A percentile compares a stretch with the other conserved stretches of the same genome.
Evolutionary conservation across 495 filamentous ascomycete genomes (phyloP).

Genomic region (Melanomma pulvis-pyrius): DNA sequence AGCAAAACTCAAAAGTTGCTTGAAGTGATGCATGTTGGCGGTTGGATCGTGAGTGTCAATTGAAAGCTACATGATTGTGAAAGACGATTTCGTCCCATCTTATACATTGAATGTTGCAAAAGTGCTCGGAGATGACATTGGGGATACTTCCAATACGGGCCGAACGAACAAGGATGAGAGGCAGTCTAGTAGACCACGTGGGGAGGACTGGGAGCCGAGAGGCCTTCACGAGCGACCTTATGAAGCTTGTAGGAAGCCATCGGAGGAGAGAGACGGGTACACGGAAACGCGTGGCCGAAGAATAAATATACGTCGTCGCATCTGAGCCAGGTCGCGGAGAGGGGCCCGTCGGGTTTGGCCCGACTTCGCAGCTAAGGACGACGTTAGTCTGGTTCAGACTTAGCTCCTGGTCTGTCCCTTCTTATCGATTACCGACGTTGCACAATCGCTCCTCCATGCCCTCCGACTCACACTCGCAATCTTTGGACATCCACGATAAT

Average conservation of each 20-base stretch:
- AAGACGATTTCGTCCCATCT: not conserved
- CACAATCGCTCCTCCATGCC: not conserved
- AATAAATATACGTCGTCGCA: no score
- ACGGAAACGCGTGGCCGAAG: no score
- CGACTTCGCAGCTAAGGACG: no score
- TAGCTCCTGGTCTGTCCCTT: not conserved
- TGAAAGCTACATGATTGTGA: not conserved
- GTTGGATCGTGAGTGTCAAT: not conserved
- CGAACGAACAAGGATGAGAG: not conserved
- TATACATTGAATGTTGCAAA: not conserved
- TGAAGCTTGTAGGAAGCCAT: not conserved
- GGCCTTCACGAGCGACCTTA: not conserved
- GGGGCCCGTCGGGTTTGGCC: no score
- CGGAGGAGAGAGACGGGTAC: not conserved
- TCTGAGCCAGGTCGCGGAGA: no score
- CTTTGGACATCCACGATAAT: not conserved
- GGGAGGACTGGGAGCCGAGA: not conserved
- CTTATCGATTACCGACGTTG: not conserved
- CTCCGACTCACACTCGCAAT: not conserved
- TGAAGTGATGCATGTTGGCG: constrained; percentile 3
- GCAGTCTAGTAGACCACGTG: constrained; percentile 14
- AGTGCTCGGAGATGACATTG: constrained; percentile 20
- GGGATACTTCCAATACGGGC: constrained; percentile 13
- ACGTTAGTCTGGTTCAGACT: not conserved
- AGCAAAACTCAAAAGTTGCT: not conserved